These are phyloP conservation scores for Metschnikowia santaceciliae DNA, from an alignment of 805 yeast species.

Conservation along the genomic window DNA sequence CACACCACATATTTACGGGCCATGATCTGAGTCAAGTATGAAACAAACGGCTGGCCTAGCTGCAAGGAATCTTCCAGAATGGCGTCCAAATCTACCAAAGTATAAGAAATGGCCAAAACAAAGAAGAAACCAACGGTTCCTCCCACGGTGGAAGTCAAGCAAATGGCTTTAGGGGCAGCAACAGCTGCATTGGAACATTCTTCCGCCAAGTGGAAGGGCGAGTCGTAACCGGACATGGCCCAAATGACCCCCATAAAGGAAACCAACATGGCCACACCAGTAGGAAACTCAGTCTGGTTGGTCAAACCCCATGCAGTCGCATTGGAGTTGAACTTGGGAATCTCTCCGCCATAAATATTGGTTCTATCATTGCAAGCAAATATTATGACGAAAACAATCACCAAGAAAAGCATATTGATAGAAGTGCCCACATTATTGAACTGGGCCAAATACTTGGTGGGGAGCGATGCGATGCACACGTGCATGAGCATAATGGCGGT, in stretches of 20 bases:
- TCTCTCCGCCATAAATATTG: slow-evolving; percentile 25
- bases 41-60: slow-evolving; percentile 57
- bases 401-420: slow-evolving; percentile 47
- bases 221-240: slow-evolving; percentile 75
- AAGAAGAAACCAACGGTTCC: slow-evolving; percentile 54
- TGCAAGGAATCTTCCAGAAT: slow-evolving; percentile 47
- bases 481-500: slow-evolving; percentile 48
- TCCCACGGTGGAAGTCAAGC: slow-evolving; percentile 52
- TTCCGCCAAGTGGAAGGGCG: slow-evolving; percentile 73
- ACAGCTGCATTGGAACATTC: slow-evolving; percentile 61
- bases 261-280: slow-evolving; percentile 54
- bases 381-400: slow-evolving; percentile 51
- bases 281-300: slow-evolving; percentile 62
- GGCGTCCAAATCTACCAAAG: slow-evolving; percentile 46
- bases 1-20: slow-evolving; percentile 37
- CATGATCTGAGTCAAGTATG: slow-evolving; percentile 49
- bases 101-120: slow-evolving; percentile 59
- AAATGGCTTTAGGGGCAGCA: slow-evolving; percentile 67
- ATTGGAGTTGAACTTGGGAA: slow-evolving; percentile 48
- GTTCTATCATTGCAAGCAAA: slow-evolving; percentile 49
- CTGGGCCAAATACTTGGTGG: slow-evolving; percentile 51
- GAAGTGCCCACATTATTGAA: slow-evolving; percentile 49
- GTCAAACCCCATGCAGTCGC: slow-evolving; percentile 50
- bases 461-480: slow-evolving; percentile 46
- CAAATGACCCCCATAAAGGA: slow-evolving; percentile 60